Base-by-base conservation (phyloP, 331 rosid genomes). In the Saraca asoca region DNA sequence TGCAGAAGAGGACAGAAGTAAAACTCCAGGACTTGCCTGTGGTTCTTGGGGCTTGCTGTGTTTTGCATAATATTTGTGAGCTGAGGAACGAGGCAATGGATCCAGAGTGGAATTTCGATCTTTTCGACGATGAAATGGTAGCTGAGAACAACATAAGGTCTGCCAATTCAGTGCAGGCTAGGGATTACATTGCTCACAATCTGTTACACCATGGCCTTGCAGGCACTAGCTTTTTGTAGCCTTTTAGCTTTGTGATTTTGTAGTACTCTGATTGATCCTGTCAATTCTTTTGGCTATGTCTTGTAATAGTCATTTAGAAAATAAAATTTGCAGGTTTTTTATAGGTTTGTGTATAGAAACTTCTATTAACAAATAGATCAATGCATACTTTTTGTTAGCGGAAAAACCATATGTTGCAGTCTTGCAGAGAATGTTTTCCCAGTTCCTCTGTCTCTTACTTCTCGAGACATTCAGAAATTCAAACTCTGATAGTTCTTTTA, bases 41-140 rank as follows among this genome's bases (percentile, higher is more conserved):
- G 31, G 78, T 89, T 24, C 86, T 89, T 34, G 96, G 96, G 1
- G 96, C 96, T 12, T 89, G 96, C 37, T 89, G 96, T 64, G 91
- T 83, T 44, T 19, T 89, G 62, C 95, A 89, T 62, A 89, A 89
- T 39, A 85, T 89, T 6, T 89, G 96, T 65, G 91, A 88, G 82
- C 70, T 88, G 77, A 78, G 80, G 55, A 76, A 82, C 0, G 96
- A 89, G 6, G 74, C 2, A 20, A 81, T 82, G 62, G 86, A 75
- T 14, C 33, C 70, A 0, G 75, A 75, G 11, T 61, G 51, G 67
- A 34, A 5, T 4, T 79, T 82, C 14, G 73, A 82, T 5, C 33
- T 89, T 14, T 83, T 80, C 24, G 96, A 89, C 19, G 95, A 89
- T 71, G 82, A 82, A 74, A 81, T 75, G 81, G 39, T 75, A 0